Base-by-base conservation (phyloP, 176 grass and related monocot species). In the Hyparrhenia diplandra region DNA sequence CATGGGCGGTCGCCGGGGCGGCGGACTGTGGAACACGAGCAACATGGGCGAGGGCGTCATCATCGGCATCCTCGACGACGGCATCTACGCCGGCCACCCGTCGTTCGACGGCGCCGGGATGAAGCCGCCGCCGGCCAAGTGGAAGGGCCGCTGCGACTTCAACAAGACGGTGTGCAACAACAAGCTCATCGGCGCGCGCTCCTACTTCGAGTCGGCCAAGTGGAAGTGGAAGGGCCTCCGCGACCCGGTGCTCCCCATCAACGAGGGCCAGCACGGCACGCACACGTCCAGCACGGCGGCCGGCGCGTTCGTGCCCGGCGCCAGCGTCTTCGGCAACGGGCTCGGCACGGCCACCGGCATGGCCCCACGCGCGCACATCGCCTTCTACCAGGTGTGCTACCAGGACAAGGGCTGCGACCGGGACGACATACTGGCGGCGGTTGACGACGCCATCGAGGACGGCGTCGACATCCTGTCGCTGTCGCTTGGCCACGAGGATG, bases 11-110 rank as follows among this genome's bases (percentile, higher is more conserved):
- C 39, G 13, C 21, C 36, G 45, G 13, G 25, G 67, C 41, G 47
- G 10, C 5, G 85, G 88, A 27, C 79, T 90, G 21, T 96, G 93
- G 93, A 85, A 86, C 85, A 84, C 71, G 39, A 85, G 70, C 18
- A 92, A 95, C 87, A 95, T 90, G 92, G 89, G 92, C 30, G 89
- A 95, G 43, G 92, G 92, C 49, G 24, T 95, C 67, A 95, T 95
- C 82, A 83, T 95, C 64, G 93, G 87, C 0, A 18, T 95, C 54
- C 85, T 95, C 23, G 90, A 95, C 88, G 83, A 89, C 73, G 90
- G 93, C 40, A 80, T 90, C 71, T 74, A 71, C 36, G 78, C 90
- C 6, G 87, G 86, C 0, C 93, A 96, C 73, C 90, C 93, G 5
- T 92, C 93, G 4, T 84, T 96, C 57, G 43, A 90, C 57, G 93